Conservation (phyloP, 805 yeast species). For the Pichia gijzeniarum region DNA sequence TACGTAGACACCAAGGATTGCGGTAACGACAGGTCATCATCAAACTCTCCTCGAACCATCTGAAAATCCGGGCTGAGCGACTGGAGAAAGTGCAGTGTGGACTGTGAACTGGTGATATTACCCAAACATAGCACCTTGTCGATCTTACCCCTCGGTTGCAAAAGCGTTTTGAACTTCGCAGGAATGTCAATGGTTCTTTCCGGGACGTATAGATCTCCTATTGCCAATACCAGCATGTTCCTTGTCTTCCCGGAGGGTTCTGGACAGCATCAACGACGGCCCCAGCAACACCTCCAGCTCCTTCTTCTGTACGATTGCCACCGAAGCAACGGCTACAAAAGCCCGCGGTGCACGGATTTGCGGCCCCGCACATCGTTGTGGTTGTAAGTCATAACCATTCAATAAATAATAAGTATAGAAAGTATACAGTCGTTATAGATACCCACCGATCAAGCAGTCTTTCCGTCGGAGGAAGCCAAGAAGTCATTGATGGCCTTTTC, state of each 20-base stretch:
- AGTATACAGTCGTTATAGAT: too few relatives aligned
- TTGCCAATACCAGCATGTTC: slow-evolving; percentile 64
- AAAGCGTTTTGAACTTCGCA: slow-evolving; percentile 60
- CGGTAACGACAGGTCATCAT: slow-evolving; percentile 49
- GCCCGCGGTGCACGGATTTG: too few relatives aligned
- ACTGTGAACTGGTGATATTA: slow-evolving; percentile 63
- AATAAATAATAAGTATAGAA: not conserved
- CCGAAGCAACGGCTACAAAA: too few relatives aligned
- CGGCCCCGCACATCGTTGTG: too few relatives aligned
- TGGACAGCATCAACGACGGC: too few relatives aligned
- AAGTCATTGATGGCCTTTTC: slow-evolving; percentile 6
- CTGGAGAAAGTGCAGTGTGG: slow-evolving; percentile 58
- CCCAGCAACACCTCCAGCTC: too few relatives aligned
- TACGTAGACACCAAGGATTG: slow-evolving; percentile 56
- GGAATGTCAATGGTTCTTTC: slow-evolving; percentile 67
- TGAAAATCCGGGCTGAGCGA: slow-evolving; percentile 66
- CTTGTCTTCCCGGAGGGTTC: too few relatives aligned
- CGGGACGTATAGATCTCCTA: slow-evolving; percentile 89
- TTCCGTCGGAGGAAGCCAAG: slow-evolving; percentile 5
- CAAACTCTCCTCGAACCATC: slow-evolving; percentile 79
- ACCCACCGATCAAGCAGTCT: not conserved
- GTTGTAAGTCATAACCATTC: too few relatives aligned
- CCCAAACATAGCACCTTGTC: slow-evolving; percentile 83
- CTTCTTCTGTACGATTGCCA: too few relatives aligned
- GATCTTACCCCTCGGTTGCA: slow-evolving; percentile 74